phyloP scores from a whole-genome alignment of 179 eudicot genomes.

The Pouteria campechiana region DNA sequence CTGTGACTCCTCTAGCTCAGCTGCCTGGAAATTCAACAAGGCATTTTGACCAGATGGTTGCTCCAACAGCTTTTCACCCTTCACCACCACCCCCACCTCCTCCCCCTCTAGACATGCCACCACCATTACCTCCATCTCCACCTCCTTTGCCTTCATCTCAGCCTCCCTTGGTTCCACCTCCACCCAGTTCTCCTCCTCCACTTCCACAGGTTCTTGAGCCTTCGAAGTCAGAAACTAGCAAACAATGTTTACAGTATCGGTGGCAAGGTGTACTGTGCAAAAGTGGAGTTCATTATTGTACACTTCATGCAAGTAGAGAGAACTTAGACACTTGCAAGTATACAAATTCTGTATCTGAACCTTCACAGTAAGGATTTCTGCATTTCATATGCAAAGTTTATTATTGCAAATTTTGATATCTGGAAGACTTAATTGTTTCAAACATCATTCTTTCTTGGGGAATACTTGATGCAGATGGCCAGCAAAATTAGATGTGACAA shows the following conservation, averaged over 20 bases:
- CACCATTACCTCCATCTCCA: conserved; percentile 44
- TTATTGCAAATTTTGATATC: background rate
- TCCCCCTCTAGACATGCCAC: conserved; percentile 31
- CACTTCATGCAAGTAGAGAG: conserved; percentile 51
- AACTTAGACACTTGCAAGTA: conserved; percentile 76
- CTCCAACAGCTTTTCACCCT: conserved; percentile 41
- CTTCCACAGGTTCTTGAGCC: conserved; percentile 41
- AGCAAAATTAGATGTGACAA: conserved; percentile 82
- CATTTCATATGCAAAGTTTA: no score
- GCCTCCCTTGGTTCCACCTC: conserved; percentile 47
- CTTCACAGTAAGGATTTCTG: conserved; percentile 59
- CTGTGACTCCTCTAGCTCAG: conserved; percentile 69
- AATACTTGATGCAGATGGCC: conserved; percentile 77
- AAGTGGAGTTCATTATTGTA: conserved; percentile 89
- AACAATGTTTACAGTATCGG: conserved; percentile 18
- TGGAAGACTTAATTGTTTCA: no score
- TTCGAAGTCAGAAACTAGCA: conserved; percentile 16
- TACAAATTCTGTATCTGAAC: conserved; percentile 55
- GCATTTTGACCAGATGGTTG: conserved; percentile 38
- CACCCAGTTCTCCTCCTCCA: conserved; percentile 62
- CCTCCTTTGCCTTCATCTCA: conserved; percentile 20
- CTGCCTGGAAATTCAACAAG: conserved; percentile 43
- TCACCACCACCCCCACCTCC: conserved; percentile 45
- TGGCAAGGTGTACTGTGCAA: conserved; percentile 92
- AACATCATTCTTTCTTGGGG: conserved; percentile 5